Evolutionary conservation across 371 early-diverging fungal genomes (phyloP).

Genomic region (Mycotypha africana): DNA sequence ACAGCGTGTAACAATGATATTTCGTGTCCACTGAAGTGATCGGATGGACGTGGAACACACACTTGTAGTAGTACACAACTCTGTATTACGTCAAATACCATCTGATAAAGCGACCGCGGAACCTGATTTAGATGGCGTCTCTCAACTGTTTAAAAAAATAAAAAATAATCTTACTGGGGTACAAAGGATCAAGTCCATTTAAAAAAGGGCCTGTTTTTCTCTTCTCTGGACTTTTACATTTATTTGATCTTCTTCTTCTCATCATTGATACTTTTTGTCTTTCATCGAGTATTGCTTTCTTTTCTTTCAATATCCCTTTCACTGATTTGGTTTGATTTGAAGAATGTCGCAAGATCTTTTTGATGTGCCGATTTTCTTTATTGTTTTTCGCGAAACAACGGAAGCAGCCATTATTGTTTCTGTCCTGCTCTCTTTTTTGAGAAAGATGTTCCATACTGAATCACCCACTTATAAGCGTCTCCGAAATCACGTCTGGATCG

Average conservation of each 20-base stretch:
- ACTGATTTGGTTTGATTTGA: conserved; percentile 2
- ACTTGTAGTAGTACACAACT: too few species aligned
- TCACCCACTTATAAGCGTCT: conserved; percentile 43
- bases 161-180: background rate
- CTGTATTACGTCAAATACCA: too few species aligned
- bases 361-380: conserved; percentile 79
- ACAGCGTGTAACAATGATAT: too few species aligned
- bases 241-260: background rate
- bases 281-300: too few species aligned
- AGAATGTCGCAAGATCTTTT: conserved; percentile 49
- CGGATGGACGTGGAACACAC: too few species aligned
- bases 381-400: conserved; percentile 76
- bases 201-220: background rate
- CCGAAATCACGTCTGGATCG: conserved; percentile 60
- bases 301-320: too few species aligned
- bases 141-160: background rate
- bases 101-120: too few species aligned
- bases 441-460: conserved; percentile 49
- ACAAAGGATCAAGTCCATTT: background rate
- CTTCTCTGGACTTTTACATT: background rate
- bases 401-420: conserved; percentile 76
- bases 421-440: conserved; percentile 69
- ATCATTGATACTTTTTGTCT: conserved; percentile 7
- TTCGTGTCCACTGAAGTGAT: too few species aligned
- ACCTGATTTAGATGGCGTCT: too few species aligned